Base-by-base conservation (phyloP, 805 yeast genomes). In the Jamesozyma rosinii region DNA sequence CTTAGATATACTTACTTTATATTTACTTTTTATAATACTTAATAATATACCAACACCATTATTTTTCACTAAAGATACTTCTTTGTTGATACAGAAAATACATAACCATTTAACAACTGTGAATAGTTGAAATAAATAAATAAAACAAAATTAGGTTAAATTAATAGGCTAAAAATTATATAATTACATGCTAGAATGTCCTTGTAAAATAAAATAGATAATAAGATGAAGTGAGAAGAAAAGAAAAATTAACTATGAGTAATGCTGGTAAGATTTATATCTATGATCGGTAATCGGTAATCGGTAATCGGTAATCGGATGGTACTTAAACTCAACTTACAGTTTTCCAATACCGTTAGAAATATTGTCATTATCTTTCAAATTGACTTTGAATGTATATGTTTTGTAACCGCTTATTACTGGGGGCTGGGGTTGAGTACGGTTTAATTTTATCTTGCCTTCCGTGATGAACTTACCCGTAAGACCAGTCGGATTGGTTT, bases 311-410 rank as follows among this genome's bases (percentile, higher is more conserved):
- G n/a, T n/a, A n/a, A n/a, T n/a, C n/a, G 29, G 29, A 8, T 24
- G 11, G 29, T 24, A 24, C 11, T 24, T 11, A 24, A 24, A 24
- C 29, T 24, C 11, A 11, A 6, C 29, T 24, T 6, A 11, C 29
- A 11, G 29, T 11, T 24, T 24, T 24, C 11, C 29, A 6, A 8
- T 11, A 24, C 29, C 29, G 29, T 24, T 24, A 24, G 29, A 24
- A 24, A 11, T 24, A 24, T 24, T 24, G 6, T 24, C 29, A 11
- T 24, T 24, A 24, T 47, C 49, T 35, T 50, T 49, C 37, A 49
- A 39, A 17, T 50, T 48, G 15, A 57, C 54, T 40, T 49, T 55
- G 41, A 57, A 55, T 6, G 54, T 51, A 27, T 49, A 54, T 6
- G 56, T 54, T 8, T 56, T 48, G 33, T 46, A 52, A 15, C 52